A percentile compares a stretch with the other conserved stretches of the same genome.
Conservation (phyloP, 1,139 yeast species). For the Petasospora fabianii region DNA sequence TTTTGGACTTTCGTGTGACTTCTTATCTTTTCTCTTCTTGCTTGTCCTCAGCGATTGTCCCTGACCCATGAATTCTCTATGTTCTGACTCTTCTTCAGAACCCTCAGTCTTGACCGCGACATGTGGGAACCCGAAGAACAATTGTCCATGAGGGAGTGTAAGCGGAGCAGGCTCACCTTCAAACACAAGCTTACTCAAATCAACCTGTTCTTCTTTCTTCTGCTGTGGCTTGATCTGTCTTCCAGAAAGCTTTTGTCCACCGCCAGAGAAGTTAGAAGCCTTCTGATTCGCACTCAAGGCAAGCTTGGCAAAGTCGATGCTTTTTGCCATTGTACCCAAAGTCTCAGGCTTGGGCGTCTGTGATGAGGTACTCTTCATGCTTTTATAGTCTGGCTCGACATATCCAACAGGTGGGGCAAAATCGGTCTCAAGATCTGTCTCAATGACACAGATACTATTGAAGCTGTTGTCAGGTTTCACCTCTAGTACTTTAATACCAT, state of each 20-base stretch:
- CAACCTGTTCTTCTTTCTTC: constrained; percentile 10
- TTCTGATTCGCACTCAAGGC: constrained; percentile 40
- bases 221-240: constrained; percentile 31
- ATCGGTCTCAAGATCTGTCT: constrained; percentile 94
- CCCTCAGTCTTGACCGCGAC: constrained; percentile 60
- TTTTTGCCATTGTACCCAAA: constrained; percentile 72
- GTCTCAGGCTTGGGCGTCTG: constrained; percentile 33
- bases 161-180: constrained; percentile 58
- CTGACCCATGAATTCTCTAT: constrained; percentile 45
- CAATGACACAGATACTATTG: constrained; percentile 86
- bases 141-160: constrained; percentile 73
- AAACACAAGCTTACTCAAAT: constrained; percentile 26
- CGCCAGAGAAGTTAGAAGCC: constrained; percentile 46
- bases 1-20: constrained; percentile 39
- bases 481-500: constrained; percentile 81
- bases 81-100: constrained; percentile 5
- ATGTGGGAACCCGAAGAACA: constrained; percentile 91
- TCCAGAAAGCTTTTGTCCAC: constrained; percentile 75
- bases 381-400: constrained; percentile 73
- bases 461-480: constrained; percentile 70
- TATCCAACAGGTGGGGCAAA: constrained; percentile 99
- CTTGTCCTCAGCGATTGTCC: constrained; percentile 74
- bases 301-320: constrained; percentile 64
- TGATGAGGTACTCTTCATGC: constrained; percentile 23
- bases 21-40: constrained; percentile 65